phyloP scores from a whole-genome alignment of 371 early-diverging fungal species.

The Dipsacomyces acuminosporus region DNA sequence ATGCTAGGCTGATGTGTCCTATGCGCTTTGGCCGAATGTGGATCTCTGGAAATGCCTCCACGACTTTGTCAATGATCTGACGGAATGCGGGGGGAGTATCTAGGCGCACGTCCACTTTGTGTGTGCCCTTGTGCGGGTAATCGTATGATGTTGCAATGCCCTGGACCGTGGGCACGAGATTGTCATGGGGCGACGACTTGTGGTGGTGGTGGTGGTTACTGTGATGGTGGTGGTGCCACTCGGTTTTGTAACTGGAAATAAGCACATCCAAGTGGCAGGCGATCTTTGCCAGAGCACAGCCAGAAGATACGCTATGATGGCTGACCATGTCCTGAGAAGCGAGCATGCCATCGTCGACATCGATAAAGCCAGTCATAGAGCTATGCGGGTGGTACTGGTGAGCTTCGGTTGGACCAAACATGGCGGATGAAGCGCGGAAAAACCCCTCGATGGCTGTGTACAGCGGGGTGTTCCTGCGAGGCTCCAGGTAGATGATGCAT shows the following conservation, averaged over 20 bases:
- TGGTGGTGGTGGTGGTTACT: no score
- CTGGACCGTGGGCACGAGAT: slow-evolving; percentile 3
- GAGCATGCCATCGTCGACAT: slow-evolving; percentile 8
- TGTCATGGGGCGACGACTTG: not conserved
- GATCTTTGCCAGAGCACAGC: slow-evolving; percentile 1
- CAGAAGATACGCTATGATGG: not conserved
- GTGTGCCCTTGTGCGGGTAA: slow-evolving; percentile 35
- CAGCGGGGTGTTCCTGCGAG: slow-evolving; percentile 25
- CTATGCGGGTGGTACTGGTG: slow-evolving; percentile 50
- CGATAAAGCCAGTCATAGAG: slow-evolving; percentile 51
- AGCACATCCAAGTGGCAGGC: slow-evolving; percentile 12
- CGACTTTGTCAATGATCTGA: slow-evolving; percentile 10
- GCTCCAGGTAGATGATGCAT: slow-evolving; percentile 49
- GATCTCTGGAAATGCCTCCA: slow-evolving; percentile 14
- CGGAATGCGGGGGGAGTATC: slow-evolving; percentile 28
- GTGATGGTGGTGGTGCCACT: no score
- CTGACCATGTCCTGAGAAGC: not conserved
- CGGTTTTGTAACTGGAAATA: no score
- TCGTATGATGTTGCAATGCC: slow-evolving; percentile 8
- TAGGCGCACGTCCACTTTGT: slow-evolving; percentile 31
- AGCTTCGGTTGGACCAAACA: slow-evolving; percentile 45
- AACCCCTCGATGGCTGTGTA: slow-evolving; percentile 35
- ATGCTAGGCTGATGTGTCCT: slow-evolving; percentile 33
- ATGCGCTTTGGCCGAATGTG: slow-evolving; percentile 30
- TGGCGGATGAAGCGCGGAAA: slow-evolving; percentile 9